A percentile compares a stretch with the other conserved stretches of the same genome.
phyloP scores from a whole-genome alignment of 306 rosid species.

The Medicago ruthenica region DNA sequence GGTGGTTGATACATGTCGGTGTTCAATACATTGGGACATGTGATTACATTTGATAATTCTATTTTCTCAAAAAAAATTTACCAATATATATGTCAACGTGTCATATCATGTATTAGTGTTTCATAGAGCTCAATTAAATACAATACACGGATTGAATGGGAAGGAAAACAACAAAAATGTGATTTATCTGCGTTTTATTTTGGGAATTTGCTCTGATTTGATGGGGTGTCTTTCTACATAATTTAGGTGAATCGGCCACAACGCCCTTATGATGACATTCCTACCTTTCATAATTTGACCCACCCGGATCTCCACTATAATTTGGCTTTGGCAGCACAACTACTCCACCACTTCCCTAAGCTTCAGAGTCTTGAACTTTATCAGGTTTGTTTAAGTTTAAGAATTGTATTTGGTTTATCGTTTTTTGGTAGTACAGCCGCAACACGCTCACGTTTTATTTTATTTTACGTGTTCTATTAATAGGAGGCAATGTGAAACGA shows the following conservation, averaged over 20 bases:
- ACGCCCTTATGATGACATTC: neutral
- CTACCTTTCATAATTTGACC: neutral
- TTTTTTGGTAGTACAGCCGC: too few species aligned
- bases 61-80: too few species aligned
- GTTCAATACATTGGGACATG: too few species aligned
- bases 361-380: neutral
- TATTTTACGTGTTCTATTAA: neutral
- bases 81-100: too few species aligned
- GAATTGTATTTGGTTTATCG: neutral
- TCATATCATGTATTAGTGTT: too few species aligned
- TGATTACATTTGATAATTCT: too few species aligned
- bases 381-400: neutral
- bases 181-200: too few species aligned
- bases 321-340: neutral
- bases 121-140: too few species aligned
- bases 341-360: neutral
- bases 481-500: neutral
- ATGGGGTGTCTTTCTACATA: neutral
- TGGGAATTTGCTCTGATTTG: too few species aligned
- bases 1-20: too few species aligned
- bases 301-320: neutral
- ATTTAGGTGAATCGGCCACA: neutral
- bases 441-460: neutral
- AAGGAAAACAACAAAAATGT: too few species aligned
- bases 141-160: too few species aligned